phyloP scores from a whole-genome alignment of 2,329 filamentous ascomycete species.

The Lachnellula suecica region DNA sequence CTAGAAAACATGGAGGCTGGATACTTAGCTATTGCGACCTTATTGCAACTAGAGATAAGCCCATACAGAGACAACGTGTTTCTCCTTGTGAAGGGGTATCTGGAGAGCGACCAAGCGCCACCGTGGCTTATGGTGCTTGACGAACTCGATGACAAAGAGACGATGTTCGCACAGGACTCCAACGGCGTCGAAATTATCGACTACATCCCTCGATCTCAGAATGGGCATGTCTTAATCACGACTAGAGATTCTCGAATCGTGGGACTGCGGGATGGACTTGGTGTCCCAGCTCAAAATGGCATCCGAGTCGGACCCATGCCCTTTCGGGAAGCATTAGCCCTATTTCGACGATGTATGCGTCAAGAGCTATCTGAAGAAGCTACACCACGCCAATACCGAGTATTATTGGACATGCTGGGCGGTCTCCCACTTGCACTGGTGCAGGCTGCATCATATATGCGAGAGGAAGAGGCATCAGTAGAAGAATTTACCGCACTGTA shows the following conservation, averaged over 20 bases:
- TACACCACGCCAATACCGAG: not conserved
- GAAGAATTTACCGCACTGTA: not conserved
- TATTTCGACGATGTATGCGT: not conserved
- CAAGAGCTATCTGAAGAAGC: not conserved
- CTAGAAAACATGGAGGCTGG: not conserved
- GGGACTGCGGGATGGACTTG: not conserved
- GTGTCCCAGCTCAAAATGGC: not conserved
- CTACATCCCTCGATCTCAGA: not conserved
- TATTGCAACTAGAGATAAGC: not conserved
- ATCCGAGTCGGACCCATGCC: not conserved
- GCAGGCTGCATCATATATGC: constrained; percentile 1
- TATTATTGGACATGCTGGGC: constrained; percentile 1
- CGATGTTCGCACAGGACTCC: not conserved
- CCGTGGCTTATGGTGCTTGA: not conserved
- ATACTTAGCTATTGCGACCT: not conserved
- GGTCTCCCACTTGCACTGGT: constrained; percentile 1
- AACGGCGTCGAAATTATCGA: not conserved
- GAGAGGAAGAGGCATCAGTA: not conserved
- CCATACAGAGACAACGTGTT: not conserved
- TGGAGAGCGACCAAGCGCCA: not conserved
- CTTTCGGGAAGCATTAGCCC: not conserved
- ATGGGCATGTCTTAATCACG: not conserved
- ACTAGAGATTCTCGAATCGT: not conserved
- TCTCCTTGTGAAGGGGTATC: not conserved
- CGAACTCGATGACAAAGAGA: not conserved